These are phyloP conservation scores for Mycothermus thermophilus DNA, from an alignment of 495 filamentous ascomycete species.

Conservation along the genomic window DNA sequence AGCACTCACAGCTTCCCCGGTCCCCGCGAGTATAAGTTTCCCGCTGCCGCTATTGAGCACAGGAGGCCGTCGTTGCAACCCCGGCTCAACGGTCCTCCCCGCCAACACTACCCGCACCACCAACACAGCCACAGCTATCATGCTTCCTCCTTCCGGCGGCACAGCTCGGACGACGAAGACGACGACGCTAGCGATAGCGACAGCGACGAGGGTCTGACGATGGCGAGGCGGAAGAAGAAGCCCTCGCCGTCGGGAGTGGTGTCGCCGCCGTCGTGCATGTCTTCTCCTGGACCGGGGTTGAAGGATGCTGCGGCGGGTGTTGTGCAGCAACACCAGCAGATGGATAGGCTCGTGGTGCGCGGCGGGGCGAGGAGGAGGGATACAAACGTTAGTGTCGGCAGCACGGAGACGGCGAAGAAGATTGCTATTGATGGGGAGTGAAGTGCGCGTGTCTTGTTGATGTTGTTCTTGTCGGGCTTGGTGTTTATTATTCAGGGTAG, in stretches of 20 bases:
- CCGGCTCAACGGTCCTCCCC: too few species aligned
- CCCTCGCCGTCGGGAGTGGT: neutral
- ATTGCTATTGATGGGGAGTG: conserved; percentile 26
- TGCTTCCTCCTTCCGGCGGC: neutral
- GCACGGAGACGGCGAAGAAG: conserved; percentile 45
- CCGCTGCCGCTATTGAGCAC: too few species aligned
- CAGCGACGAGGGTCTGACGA: conserved; percentile 40
- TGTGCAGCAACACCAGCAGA: conserved; percentile 6
- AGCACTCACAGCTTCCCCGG: too few species aligned
- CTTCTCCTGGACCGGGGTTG: neutral
- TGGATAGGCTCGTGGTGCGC: conserved; percentile 17
- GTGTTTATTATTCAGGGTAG: neutral
- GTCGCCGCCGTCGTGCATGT: neutral
- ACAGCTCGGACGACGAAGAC: conserved; percentile 10
- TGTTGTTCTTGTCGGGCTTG: neutral
- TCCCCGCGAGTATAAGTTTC: too few species aligned
- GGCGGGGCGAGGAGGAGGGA: conserved; percentile 26
- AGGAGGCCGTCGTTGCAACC: too few species aligned
- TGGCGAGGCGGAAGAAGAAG: conserved; percentile 30
- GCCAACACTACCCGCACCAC: too few species aligned
- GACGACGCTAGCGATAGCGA: conserved; percentile 43
- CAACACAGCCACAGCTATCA: neutral
- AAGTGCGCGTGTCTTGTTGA: neutral
- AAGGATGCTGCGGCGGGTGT: neutral
- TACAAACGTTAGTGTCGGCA: conserved; percentile 39